Evolutionary conservation across 495 filamentous ascomycete species (phyloP).

Genomic region (Daldinia childiae): DNA sequence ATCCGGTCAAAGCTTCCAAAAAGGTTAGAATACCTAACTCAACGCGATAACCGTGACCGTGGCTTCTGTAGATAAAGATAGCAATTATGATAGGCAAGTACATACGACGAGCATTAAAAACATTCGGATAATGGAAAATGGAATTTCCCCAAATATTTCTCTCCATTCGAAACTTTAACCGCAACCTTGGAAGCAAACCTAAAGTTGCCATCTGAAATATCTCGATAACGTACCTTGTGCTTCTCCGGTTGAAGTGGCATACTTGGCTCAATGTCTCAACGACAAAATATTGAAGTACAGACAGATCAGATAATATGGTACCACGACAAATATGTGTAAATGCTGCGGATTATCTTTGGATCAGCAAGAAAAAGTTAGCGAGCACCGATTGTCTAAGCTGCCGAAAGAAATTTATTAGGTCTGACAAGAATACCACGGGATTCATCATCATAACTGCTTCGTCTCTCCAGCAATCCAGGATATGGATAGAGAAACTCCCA

Average conservation of each 20-base stretch:
- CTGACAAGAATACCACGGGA: neutral
- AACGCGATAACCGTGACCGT: neutral
- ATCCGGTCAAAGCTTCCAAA: neutral
- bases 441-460: slow-evolving; percentile 2
- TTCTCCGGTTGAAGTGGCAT: neutral
- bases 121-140: neutral
- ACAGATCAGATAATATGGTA: neutral
- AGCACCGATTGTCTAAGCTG: neutral
- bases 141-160: neutral
- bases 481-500: slow-evolving; percentile 9
- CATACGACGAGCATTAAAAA: neutral
- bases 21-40: neutral
- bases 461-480: neutral
- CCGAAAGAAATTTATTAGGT: neutral
- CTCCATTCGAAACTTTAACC: neutral
- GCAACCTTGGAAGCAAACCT: neutral
- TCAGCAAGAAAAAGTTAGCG: neutral
- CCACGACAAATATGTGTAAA: neutral
- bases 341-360: neutral
- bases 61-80: neutral
- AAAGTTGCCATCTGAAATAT: neutral
- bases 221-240: neutral
- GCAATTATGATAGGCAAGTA: neutral
- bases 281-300: neutral
- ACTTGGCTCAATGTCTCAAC: neutral